Percentiles rank a stretch among this genome's conserved stretches.
Evolutionary conservation across 2,329 filamentous ascomycete species (phyloP).

Genomic region (Trichoderma gracile): DNA sequence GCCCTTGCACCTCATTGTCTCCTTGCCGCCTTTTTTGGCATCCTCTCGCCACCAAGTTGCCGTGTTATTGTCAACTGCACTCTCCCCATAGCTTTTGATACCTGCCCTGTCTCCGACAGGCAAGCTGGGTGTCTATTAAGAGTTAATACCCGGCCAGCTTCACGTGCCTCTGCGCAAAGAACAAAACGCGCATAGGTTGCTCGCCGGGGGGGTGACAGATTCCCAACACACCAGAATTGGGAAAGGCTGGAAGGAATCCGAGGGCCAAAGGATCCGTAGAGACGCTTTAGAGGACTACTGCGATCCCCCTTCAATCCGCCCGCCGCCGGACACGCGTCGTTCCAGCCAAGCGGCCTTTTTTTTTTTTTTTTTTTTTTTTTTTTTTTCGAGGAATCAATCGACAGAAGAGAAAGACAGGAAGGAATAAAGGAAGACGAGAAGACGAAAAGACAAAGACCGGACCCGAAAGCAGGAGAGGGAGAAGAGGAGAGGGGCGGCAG

Average conservation of each 20-base stretch:
- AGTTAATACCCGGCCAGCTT: constrained; percentile 18
- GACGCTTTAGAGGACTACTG: constrained; percentile 17
- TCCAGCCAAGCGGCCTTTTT: constrained; percentile 4
- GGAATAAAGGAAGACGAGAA: neutral
- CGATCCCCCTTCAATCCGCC: constrained; percentile 17
- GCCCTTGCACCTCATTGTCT: constrained; percentile 13
- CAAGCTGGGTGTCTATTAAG: constrained; percentile 5
- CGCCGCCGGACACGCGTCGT: constrained; percentile 5
- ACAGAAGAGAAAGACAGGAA: neutral
- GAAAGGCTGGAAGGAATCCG: neutral
- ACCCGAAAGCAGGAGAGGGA: neutral
- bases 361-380: no score
- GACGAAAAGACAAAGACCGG: no score
- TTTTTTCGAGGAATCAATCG: neutral
- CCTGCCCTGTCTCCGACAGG: constrained; percentile 1
- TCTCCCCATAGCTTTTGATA: constrained; percentile 8
- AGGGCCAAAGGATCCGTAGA: constrained; percentile 19
- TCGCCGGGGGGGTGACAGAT: constrained; percentile 8
- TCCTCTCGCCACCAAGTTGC: constrained; percentile 11
- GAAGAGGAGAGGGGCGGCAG: neutral
- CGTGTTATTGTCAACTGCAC: neutral
- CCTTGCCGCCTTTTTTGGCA: constrained; percentile 17
- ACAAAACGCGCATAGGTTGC: constrained; percentile 19
- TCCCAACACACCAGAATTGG: neutral
- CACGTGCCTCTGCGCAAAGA: constrained; percentile 23